Evolutionary conservation across 129 eudicot genomes (phyloP).

Genomic region (Apium graveolens): DNA sequence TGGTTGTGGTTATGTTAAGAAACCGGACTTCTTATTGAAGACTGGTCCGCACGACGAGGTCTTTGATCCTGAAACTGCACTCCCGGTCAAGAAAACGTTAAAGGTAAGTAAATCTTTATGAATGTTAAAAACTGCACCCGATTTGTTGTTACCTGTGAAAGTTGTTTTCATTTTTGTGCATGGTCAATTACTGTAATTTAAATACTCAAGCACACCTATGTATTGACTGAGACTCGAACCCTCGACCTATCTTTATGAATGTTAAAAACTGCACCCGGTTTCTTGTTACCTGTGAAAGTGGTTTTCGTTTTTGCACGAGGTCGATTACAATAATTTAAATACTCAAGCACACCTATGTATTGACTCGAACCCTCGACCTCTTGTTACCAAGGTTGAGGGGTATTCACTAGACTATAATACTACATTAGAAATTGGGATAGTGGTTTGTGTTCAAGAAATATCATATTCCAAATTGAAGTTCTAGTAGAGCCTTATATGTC

Average conservation of each 20-base stretch:
- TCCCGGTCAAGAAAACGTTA: slow-evolving; percentile 45
- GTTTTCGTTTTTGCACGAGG: not conserved
- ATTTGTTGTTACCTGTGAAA: not conserved
- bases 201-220: not conserved
- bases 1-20: slow-evolving; percentile 86
- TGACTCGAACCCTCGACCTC: not conserved
- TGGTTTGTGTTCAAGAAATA: not conserved
- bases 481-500: not conserved
- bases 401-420: not conserved
- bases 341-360: not conserved
- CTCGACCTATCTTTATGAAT: not conserved
- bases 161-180: not conserved
- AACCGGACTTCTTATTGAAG: slow-evolving; percentile 59
- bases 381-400: not conserved
- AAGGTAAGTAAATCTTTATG: slow-evolving; percentile 37
- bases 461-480: not conserved
- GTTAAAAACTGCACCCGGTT: not conserved
- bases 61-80: slow-evolving; percentile 41
- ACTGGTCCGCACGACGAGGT: slow-evolving; percentile 34
- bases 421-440: not conserved
- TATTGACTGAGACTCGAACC: not conserved
- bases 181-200: not conserved
- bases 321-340: not conserved
- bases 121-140: not conserved
- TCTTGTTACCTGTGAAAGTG: not conserved